Percentiles rank a stretch among this genome's conserved stretches.
phyloP scores from a whole-genome alignment of 495 filamentous ascomycete species.

The Penicillium coffeae region DNA sequence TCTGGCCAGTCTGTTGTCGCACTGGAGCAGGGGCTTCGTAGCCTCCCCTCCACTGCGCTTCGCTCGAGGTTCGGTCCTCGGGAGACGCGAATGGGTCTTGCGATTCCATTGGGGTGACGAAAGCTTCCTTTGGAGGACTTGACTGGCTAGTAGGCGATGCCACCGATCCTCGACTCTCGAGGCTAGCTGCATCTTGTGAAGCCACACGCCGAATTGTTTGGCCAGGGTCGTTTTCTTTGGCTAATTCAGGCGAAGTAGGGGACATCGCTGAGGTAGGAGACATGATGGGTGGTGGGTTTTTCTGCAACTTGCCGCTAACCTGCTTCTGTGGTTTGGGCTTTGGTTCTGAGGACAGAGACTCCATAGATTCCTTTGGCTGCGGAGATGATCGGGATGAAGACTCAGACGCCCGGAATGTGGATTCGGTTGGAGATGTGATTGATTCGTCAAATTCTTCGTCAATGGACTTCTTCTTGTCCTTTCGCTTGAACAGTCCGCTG shows the following conservation, averaged over 20 bases:
- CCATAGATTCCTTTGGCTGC: slow-evolving; percentile 49
- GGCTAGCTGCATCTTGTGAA: slow-evolving; percentile 27
- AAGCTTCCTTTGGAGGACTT: slow-evolving; percentile 27
- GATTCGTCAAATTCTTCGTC: slow-evolving; percentile 63
- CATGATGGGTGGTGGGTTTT: slow-evolving; percentile 33
- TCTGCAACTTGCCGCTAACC: slow-evolving; percentile 31
- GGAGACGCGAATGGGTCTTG: slow-evolving; percentile 24
- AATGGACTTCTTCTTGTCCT: slow-evolving; percentile 77
- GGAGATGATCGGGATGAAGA: slow-evolving; percentile 45
- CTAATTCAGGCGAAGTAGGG: slow-evolving; percentile 32
- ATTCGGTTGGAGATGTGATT: slow-evolving; percentile 59
- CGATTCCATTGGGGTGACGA: slow-evolving; percentile 17
- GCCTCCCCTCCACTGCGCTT: slow-evolving; percentile 18
- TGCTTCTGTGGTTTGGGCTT: slow-evolving; percentile 70
- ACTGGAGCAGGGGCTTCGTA: slow-evolving; percentile 10
- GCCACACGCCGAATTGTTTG: slow-evolving; percentile 42
- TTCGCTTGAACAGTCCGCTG: slow-evolving; percentile 91
- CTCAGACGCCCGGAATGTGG: slow-evolving; percentile 32
- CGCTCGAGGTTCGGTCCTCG: slow-evolving; percentile 25
- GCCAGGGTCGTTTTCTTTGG: slow-evolving; percentile 12
- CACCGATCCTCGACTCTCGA: slow-evolving; percentile 15
- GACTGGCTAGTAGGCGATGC: slow-evolving; percentile 16
- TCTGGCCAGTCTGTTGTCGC: background rate
- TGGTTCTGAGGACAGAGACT: slow-evolving; percentile 37
- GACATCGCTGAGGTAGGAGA: slow-evolving; percentile 48